phyloP scores from a whole-genome alignment of 108 stramenopile genomes.

The Stephanodiscus minutulus region DNA sequence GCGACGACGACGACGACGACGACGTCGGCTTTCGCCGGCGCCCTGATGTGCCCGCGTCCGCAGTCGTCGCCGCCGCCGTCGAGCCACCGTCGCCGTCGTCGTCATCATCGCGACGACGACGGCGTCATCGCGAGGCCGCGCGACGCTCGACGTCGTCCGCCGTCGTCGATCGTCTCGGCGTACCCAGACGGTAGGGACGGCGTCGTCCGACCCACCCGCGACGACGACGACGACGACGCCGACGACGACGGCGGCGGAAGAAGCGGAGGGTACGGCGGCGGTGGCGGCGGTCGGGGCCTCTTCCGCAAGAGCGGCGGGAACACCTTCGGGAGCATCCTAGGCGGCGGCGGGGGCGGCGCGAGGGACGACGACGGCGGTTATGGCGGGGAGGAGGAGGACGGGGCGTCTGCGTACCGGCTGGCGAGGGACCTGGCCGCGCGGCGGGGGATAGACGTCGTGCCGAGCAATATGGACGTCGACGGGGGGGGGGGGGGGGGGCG shows the following conservation, averaged over 20 bases:
- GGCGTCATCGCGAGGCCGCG: neutral
- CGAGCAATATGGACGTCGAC: neutral
- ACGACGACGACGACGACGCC: neutral
- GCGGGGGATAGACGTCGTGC: neutral
- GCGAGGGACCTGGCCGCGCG: slow-evolving; percentile 8
- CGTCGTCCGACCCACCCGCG: neutral
- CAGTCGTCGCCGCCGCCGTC: too few relatives aligned
- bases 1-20: neutral
- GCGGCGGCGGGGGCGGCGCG: neutral
- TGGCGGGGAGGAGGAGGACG: slow-evolving; percentile 2
- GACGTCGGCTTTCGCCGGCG: too few relatives aligned
- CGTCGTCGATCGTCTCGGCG: neutral
- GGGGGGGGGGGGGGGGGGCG: neutral
- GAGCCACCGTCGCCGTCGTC: too few relatives aligned
- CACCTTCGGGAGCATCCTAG: neutral
- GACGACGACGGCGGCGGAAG: neutral
- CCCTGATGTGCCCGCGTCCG: neutral
- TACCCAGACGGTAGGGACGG: neutral
- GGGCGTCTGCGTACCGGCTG: slow-evolving; percentile 4
- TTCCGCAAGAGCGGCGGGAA: slow-evolving; percentile 2
- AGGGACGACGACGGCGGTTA: neutral
- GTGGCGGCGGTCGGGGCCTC: neutral
- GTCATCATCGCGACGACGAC: neutral
- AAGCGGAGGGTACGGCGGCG: neutral
- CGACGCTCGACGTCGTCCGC: neutral